Evolutionary conservation across 257 asterid species (phyloP), one percentile per base, ranked within the genome.

Genomic region (Verbascum thapsus): DNA sequence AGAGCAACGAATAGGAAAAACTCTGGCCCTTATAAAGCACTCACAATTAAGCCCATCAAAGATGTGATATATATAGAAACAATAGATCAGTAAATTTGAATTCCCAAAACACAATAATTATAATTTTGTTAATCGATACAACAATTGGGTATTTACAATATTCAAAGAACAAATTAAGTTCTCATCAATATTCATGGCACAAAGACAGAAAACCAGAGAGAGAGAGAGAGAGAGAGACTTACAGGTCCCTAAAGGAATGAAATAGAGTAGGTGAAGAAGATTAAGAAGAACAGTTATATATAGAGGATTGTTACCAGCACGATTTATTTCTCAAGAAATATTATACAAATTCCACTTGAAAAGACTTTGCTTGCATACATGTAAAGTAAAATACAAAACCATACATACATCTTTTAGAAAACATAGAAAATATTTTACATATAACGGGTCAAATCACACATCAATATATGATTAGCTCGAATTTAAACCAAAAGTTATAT

Each of bases 221-320:
- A 30, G 53, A 60, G 8, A 34, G 53, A 42, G 66, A 60, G 13
- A 23, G 64, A 58, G 58, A 34, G 75, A 68, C 72, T 74, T 53
- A 74, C 80, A 52, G 58, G 13, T 19, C 3, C 53, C 12, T n/a
- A 34, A 3, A 22, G 12, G n/a, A 39, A 40, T 18, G 61, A 10
- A 51, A 40, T 26, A 17, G 17, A 6, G 40, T 58, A 11, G 9
- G 57, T n/a, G n/a, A n/a, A 12, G n/a, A 17, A 15, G 7, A 32
- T 6, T 1, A 18, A 30, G 5, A 19, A 32, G n/a, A n/a, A n/a
- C n/a, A n/a, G n/a, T n/a, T 26, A 26, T 60, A 52, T 58, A 72
- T 58, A 47, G 1, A 49, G 19, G 23, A 48, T 26, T 26, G 32
- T 26, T 4, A 50, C 40, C 19, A 35, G 30, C 0, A 17, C 41